Conservation (phyloP, 2,329 filamentous ascomycete genomes). For the Penicillium brevicompactum region DNA sequence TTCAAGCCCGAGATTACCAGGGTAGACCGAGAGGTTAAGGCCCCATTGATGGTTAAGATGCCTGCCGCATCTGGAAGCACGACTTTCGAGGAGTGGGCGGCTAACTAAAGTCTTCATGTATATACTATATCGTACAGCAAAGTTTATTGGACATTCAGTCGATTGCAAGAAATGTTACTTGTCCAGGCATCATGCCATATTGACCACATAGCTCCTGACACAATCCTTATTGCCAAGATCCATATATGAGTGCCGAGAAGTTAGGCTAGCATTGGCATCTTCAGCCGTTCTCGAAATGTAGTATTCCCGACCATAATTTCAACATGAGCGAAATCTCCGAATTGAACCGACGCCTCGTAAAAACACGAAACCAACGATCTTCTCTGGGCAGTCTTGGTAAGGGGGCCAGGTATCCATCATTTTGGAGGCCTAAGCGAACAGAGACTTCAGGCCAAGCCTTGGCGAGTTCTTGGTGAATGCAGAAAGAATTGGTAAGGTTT, state of each 20-base stretch:
- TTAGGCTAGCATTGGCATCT: background rate
- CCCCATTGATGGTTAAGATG: slow-evolving; percentile 50
- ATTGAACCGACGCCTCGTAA: background rate
- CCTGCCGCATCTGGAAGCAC: slow-evolving; percentile 21
- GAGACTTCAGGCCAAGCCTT: slow-evolving; percentile 3
- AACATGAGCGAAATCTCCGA: background rate
- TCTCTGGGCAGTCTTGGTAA: background rate
- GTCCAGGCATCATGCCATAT: no score
- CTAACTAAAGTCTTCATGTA: background rate
- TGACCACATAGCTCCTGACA: no score
- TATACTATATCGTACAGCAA: background rate
- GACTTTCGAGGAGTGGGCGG: slow-evolving; percentile 5
- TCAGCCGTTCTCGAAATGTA: background rate
- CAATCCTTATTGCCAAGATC: no score
- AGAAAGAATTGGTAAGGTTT: background rate
- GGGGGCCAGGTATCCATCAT: no score
- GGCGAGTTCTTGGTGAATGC: background rate
- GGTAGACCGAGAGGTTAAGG: slow-evolving; percentile 33
- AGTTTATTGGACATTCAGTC: background rate
- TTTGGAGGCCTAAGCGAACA: background rate
- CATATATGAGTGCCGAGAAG: no score
- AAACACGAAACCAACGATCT: background rate
- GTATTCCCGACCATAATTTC: background rate
- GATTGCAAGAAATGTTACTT: no score
- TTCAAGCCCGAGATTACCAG: slow-evolving; percentile 39